These are phyloP conservation scores for Talaromyces sp. DNA, from an alignment of 2,329 filamentous ascomycete genomes.

Conservation along the genomic window DNA sequence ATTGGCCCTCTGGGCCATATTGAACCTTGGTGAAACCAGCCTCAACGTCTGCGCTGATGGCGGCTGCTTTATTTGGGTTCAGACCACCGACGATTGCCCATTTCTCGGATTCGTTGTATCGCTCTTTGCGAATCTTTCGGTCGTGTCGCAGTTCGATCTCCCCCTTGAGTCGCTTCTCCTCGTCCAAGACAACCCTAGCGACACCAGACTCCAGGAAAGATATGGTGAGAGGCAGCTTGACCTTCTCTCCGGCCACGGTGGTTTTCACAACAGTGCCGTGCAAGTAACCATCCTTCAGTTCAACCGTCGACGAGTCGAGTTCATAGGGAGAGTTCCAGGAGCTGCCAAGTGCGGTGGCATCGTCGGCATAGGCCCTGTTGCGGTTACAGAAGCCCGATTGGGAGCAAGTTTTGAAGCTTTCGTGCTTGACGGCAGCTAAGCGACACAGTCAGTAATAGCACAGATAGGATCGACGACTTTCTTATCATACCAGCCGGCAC, in stretches of 20 bases:
- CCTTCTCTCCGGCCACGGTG: conserved; percentile 61
- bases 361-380: conserved; percentile 84
- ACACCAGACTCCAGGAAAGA: conserved; percentile 87
- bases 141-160: conserved; percentile 82
- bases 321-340: conserved; percentile 77
- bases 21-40: conserved; percentile 65
- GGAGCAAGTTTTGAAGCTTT: conserved; percentile 94
- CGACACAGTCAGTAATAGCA: background rate
- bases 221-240: conserved; percentile 75
- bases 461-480: background rate
- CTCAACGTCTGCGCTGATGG: conserved; percentile 61
- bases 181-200: conserved; percentile 82
- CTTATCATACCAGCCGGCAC: conserved; percentile 57
- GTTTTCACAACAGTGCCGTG: conserved; percentile 78
- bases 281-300: conserved; percentile 74
- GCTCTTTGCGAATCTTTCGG: conserved; percentile 80
- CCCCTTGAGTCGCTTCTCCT: conserved; percentile 82
- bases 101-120: conserved; percentile 86
- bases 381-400: conserved; percentile 97
- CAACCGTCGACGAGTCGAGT: conserved; percentile 65
- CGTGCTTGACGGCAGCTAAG: conserved; percentile 79
- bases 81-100: conserved; percentile 83
- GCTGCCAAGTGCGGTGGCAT: conserved; percentile 58
- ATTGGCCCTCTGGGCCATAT: conserved; percentile 71
- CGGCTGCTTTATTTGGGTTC: conserved; percentile 65